Evolutionary conservation across 768 basidiomycete species (phyloP).

Genomic region (Cytidiella melzeri): DNA sequence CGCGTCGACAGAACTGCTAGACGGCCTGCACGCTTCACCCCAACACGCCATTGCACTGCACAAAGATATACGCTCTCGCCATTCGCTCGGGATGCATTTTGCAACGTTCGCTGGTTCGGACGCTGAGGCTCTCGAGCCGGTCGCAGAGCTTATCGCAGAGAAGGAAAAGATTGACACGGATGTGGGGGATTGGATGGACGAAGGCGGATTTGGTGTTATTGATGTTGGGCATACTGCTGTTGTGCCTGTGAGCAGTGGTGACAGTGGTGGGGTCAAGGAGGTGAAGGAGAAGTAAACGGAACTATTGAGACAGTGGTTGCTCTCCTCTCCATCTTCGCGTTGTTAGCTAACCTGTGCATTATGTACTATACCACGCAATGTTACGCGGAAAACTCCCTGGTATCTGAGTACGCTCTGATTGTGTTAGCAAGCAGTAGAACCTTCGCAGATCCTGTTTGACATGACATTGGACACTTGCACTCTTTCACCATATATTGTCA

Average conservation of each 20-base stretch:
- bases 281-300: too few species aligned
- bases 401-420: too few species aligned
- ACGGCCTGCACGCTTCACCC: conserved; percentile 35
- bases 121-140: conserved; percentile 34
- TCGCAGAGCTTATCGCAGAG: conserved; percentile 27
- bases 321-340: too few species aligned
- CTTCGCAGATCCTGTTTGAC: too few species aligned
- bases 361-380: too few species aligned
- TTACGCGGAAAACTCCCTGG: too few species aligned
- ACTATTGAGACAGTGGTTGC: too few species aligned
- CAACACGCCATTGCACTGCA: conserved; percentile 35
- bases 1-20: conserved; percentile 20
- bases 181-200: conserved; percentile 23
- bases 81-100: conserved; percentile 38
- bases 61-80: conserved; percentile 30
- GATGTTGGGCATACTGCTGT: conserved; percentile 29
- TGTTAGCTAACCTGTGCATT: too few species aligned
- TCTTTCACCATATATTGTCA: too few species aligned
- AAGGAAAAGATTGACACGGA: conserved; percentile 8
- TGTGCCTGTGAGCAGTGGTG: background rate
- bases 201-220: conserved; percentile 30
- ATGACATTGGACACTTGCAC: too few species aligned
- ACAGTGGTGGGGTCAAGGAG: too few species aligned
- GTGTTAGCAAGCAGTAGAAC: too few species aligned
- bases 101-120: conserved; percentile 39